phyloP scores from a whole-genome alignment of 805 yeast species.

The Hanseniaspora nectarophila region DNA sequence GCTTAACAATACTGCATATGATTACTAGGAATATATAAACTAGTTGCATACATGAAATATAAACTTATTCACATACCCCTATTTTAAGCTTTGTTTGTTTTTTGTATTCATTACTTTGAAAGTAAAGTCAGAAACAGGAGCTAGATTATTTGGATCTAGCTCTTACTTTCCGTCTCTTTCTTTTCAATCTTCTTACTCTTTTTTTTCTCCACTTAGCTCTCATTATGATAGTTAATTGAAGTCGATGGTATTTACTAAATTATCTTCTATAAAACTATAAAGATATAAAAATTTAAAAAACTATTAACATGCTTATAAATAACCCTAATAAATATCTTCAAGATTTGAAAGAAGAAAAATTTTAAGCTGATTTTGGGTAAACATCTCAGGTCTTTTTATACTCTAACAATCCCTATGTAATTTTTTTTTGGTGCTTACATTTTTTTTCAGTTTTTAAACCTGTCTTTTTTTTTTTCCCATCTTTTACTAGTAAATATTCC shows the following conservation, averaged over 20 bases:
- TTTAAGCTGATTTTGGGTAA: not conserved
- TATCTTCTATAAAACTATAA: not conserved
- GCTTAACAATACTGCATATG: not conserved
- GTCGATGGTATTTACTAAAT: constrained; percentile 17
- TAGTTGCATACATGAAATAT: not conserved
- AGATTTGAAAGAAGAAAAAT: not conserved
- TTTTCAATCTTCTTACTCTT: constrained; percentile 99
- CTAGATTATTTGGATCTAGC: constrained; percentile 95
- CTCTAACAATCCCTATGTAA: not conserved
- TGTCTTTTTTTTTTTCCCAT: too few relatives aligned
- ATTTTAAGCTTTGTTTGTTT: not conserved
- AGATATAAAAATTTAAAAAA: too few relatives aligned
- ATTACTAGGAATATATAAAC: constrained; percentile 1
- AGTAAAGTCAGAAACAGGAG: not conserved
- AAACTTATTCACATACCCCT: not conserved
- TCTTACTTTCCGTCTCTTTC: constrained; percentile 99
- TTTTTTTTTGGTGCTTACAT: not conserved
- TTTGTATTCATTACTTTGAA: not conserved
- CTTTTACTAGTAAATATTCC: not conserved
- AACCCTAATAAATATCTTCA: too few relatives aligned
- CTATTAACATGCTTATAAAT: too few relatives aligned
- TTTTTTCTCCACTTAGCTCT: constrained; percentile 99
- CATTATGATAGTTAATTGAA: constrained; percentile 37
- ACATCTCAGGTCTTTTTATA: not conserved
- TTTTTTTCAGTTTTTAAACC: not conserved